Base-by-base conservation (phyloP, 768 basidiomycete species). In the Pulveroboletus sp. region DNA sequence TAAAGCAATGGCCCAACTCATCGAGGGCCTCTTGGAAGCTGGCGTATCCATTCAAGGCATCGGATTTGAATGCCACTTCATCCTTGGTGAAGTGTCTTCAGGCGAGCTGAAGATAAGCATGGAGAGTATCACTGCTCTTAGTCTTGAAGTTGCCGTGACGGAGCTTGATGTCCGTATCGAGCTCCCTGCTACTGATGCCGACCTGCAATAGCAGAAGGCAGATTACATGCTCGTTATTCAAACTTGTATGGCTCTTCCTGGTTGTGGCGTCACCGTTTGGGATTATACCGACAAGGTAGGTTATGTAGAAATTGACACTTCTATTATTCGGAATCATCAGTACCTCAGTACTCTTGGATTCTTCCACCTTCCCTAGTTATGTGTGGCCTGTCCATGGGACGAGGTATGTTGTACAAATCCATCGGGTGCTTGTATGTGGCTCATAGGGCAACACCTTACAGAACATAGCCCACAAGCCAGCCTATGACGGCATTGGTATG, bases 61-160 rank as follows among this genome's bases (percentile, higher is more conserved):
- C 39, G 84, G 84, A 47, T 70, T 83, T 45, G 77, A 84, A 66
- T 66, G 70, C 43, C 84, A 85, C 62, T 69, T 84, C 52, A 78
- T 81, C 57, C 76, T 84, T 23, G 82, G 81, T 19, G 57, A 75
- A 51, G 71, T 85, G 14, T 79, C 81, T 2, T 64, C 72, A 4
- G 50, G 58, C n/a, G 49, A 67, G 11, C 61, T 85, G 41, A 68
- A 75, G 46, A 62, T 70, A 3, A 78, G 79, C 50, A 66, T 84
- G 47, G 60, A 75, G 51, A 69, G 74, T 42, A 78, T 85, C 59
- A 74, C 78, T 12, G 75, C 75, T 11, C 75, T 84, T 23, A 82
- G 85, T 5, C 68, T 86, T 36, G 84, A 85, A 55, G 78, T 85
- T 21, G 83, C 82, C 10, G 77, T 85, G 55, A 86, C 84, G 3